A percentile compares a stretch with the other conserved stretches of the same genome.
phyloP scores from a whole-genome alignment of 495 filamentous ascomycete genomes.

The Lichenothelia convexa region DNA sequence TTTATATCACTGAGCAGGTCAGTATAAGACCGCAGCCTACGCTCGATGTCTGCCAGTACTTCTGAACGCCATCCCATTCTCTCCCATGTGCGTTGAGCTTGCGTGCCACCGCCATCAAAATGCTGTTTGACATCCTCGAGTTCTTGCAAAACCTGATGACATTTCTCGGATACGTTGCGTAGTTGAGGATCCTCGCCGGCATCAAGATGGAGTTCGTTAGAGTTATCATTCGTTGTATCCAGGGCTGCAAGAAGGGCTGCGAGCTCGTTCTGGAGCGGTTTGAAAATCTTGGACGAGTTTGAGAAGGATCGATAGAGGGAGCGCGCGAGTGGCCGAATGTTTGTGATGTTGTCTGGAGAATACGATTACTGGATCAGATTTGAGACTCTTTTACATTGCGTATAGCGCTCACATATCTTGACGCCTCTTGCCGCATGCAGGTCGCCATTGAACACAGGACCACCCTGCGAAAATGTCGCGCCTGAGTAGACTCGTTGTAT shows the following conservation, averaged over 20 bases:
- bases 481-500: background rate
- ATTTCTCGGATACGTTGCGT: background rate
- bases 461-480: background rate
- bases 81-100: constrained; percentile 23
- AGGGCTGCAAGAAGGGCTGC: background rate
- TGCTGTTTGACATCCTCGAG: background rate
- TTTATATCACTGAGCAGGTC: constrained; percentile 18
- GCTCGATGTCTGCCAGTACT: constrained; percentile 18
- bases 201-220: constrained; percentile 1
- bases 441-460: background rate
- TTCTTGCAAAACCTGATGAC: background rate
- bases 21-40: constrained; percentile 14
- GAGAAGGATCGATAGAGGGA: background rate
- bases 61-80: constrained; percentile 19
- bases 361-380: no score
- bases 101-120: constrained; percentile 12
- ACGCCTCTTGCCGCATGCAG: background rate
- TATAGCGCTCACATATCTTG: background rate
- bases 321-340: constrained; percentile 1
- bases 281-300: constrained; percentile 1
- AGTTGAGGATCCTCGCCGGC: background rate
- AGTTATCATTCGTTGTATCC: background rate
- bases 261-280: constrained; percentile 1
- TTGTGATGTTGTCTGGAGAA: constrained; percentile 1
- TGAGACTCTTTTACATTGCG: no score